Percentiles rank a stretch among this genome's conserved stretches.
Conservation (phyloP, 768 basidiomycete genomes). For the Phaeolepiota aurea region DNA sequence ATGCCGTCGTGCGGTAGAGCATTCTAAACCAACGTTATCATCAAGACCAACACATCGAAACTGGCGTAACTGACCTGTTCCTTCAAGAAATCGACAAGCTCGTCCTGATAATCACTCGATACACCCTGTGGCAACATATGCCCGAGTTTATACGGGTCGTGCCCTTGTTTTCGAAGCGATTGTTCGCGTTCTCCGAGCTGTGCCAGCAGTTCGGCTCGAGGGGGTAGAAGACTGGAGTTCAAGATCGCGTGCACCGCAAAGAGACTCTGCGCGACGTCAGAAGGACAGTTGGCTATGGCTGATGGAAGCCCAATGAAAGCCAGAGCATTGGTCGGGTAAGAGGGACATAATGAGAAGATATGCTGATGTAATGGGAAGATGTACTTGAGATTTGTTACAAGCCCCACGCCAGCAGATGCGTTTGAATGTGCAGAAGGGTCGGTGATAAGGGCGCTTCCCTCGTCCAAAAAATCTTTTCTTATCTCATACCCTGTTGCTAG, state of each 20-base stretch:
- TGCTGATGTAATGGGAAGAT: constrained; percentile 47
- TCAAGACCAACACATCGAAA: background rate
- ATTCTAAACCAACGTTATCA: constrained; percentile 14
- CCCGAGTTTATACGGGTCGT: constrained; percentile 41
- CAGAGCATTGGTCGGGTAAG: constrained; percentile 40
- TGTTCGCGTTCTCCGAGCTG: constrained; percentile 35
- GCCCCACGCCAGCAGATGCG: constrained; percentile 11
- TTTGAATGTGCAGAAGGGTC: constrained; percentile 19
- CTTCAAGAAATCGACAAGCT: constrained; percentile 24
- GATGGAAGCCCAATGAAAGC: constrained; percentile 48
- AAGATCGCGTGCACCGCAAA: constrained; percentile 37
- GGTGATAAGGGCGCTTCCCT: constrained; percentile 19
- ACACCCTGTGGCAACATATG: constrained; percentile 29
- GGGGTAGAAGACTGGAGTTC: constrained; percentile 29
- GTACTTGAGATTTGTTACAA: constrained; percentile 43
- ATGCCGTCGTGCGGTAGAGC: constrained; percentile 31
- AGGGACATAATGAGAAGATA: constrained; percentile 41
- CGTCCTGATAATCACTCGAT: constrained; percentile 33
- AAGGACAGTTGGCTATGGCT: constrained; percentile 37
- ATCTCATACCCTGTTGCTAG: constrained; percentile 51
- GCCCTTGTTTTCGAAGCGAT: constrained; percentile 26
- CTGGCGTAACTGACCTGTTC: constrained; percentile 14
- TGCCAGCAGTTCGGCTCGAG: constrained; percentile 26
- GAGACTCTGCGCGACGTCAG: constrained; percentile 41
- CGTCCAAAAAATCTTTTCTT: constrained; percentile 37